phyloP scores from a whole-genome alignment of 1,284 basidiomycete genomes.

The Ganoderma lingzhi region DNA sequence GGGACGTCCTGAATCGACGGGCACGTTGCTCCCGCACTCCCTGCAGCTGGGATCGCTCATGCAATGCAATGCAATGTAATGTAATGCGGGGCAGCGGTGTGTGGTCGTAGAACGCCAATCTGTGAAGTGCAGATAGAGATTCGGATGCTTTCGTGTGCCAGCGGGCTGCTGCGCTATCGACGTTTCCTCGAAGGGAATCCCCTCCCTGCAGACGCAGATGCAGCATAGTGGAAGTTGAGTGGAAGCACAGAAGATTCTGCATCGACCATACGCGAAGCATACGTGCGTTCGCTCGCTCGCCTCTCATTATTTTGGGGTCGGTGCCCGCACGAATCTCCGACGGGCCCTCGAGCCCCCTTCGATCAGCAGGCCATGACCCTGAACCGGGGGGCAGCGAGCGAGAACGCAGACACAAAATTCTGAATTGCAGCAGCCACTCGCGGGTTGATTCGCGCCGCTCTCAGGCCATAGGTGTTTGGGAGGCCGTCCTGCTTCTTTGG shows the following conservation, averaged over 20 bases:
- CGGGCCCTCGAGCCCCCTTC: not conserved
- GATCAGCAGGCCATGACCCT: not conserved
- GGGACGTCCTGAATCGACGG: not conserved
- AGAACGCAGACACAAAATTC: not conserved
- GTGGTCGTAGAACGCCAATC: not conserved
- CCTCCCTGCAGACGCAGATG: not conserved
- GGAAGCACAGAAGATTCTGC: not conserved
- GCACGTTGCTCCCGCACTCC: not conserved
- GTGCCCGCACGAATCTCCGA: slow-evolving; percentile 5
- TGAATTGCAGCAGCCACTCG: not conserved
- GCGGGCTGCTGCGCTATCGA: slow-evolving; percentile 1
- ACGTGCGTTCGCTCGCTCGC: not conserved
- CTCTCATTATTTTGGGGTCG: not conserved
- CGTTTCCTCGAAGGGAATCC: not conserved
- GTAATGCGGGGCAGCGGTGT: not conserved
- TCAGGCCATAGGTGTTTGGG: slow-evolving; percentile 11
- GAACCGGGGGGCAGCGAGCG: slow-evolving; percentile 2
- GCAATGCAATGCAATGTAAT: not conserved
- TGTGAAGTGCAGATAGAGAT: not conserved
- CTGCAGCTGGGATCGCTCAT: not conserved
- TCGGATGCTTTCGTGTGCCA: not conserved
- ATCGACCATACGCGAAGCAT: not conserved
- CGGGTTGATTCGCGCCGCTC: slow-evolving; percentile 8
- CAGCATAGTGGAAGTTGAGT: not conserved
- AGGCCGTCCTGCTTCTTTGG: slow-evolving; percentile 7